Percentiles rank a stretch among this genome's conserved stretches.
These are phyloP conservation scores for Aureobasidium lini DNA, from an alignment of 2,329 filamentous ascomycete genomes.

Conservation along the genomic window DNA sequence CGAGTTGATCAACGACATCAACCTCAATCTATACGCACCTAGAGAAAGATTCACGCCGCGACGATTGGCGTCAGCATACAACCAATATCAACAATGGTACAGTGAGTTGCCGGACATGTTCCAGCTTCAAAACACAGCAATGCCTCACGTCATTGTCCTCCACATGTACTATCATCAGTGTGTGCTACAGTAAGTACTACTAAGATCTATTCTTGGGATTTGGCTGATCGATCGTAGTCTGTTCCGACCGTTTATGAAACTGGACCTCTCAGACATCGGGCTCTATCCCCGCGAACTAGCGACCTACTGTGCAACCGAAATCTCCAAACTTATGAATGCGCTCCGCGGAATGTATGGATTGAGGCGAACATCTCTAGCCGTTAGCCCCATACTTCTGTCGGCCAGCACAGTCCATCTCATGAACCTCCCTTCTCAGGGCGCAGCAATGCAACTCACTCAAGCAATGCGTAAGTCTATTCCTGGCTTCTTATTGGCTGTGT, in stretches of 20 bases:
- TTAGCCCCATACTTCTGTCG: constrained; percentile 36
- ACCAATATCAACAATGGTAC: constrained; percentile 65
- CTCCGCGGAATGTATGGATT: constrained; percentile 39
- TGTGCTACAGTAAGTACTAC: constrained; percentile 61
- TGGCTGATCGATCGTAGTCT: constrained; percentile 45
- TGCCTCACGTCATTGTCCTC: constrained; percentile 64
- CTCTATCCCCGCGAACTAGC: constrained; percentile 60
- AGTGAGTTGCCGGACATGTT: constrained; percentile 57
- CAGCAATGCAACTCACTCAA: constrained; percentile 33
- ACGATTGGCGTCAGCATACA: constrained; percentile 57
- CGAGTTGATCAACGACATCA: constrained; percentile 63
- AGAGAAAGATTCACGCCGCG: constrained; percentile 57
- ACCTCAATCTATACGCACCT: constrained; percentile 66
- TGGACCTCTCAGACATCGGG: constrained; percentile 49
- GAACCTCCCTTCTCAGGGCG: constrained; percentile 33
- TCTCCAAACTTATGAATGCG: constrained; percentile 34
- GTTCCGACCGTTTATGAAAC: constrained; percentile 65
- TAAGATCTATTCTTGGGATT: constrained; percentile 43
- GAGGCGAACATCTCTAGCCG: constrained; percentile 32
- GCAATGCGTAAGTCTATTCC: constrained; percentile 23
- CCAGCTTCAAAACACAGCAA: constrained; percentile 59
- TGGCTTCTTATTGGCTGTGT: neutral
- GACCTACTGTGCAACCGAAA: constrained; percentile 40
- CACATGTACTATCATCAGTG: constrained; percentile 31
- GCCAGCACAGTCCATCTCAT: constrained; percentile 38